Evolutionary conservation across 148 eudicot genomes (phyloP).

Genomic region (Drosera capensis): DNA sequence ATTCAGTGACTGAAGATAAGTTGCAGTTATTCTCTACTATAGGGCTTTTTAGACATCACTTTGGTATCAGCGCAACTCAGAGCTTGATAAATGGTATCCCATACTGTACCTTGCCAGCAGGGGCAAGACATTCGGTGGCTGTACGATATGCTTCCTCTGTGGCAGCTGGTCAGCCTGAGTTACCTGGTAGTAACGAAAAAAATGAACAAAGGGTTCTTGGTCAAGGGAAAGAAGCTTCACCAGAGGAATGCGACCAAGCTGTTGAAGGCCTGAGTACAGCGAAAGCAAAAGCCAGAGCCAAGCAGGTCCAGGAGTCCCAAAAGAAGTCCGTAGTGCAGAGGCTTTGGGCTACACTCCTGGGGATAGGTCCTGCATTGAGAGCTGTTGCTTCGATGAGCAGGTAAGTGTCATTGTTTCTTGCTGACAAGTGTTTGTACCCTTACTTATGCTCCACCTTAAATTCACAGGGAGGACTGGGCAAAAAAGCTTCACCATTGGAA

Average conservation of each 20-base stretch:
- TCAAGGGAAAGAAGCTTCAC: conserved; percentile 58
- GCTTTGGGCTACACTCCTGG: conserved; percentile 50
- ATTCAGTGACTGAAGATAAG: conserved; percentile 14
- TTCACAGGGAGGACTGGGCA: conserved; percentile 67
- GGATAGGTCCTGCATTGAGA: conserved; percentile 69
- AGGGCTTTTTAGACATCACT: conserved; percentile 17
- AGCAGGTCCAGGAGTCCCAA: conserved; percentile 48
- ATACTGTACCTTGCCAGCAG: conserved; percentile 20
- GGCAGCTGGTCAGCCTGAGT: conserved; percentile 37
- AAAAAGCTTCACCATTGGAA: conserved; percentile 58
- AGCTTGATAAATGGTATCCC: conserved; percentile 12
- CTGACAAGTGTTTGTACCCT: background rate
- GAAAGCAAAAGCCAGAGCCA: conserved; percentile 72
- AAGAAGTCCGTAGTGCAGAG: conserved; percentile 34
- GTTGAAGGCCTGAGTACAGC: conserved; percentile 61
- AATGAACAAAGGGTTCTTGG: conserved; percentile 28
- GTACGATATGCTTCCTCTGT: conserved; percentile 32
- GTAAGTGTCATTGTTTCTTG: conserved; percentile 13
- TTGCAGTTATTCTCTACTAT: conserved; percentile 10
- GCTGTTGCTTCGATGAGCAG: conserved; percentile 79
- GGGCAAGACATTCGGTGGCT: conserved; percentile 19
- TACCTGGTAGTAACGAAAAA: conserved; percentile 13
- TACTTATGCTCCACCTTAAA: conserved; percentile 5
- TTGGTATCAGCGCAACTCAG: conserved; percentile 12
- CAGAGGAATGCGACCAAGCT: conserved; percentile 83